Evolutionary conservation across 495 filamentous ascomycete species (phyloP), one percentile per base, ranked within the genome.

Genomic region (Lasiosphaeria hispida): DNA sequence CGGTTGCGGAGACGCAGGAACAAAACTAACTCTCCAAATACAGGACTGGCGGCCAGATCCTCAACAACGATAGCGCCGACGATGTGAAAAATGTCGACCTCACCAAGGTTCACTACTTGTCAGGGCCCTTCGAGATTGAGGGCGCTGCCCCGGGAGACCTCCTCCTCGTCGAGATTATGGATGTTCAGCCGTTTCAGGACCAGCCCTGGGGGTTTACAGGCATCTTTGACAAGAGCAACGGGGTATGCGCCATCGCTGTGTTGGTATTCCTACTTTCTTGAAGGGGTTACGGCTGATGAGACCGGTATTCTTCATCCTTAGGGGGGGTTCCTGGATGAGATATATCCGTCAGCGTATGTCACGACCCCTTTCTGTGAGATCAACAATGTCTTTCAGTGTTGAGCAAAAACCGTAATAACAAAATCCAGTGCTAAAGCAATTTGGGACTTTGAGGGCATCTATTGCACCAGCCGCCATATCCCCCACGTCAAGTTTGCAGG

Each of bases 371-470:
- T 42, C 34, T 34, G 23, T 30, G 23, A 30, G 23, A 5, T 30
- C 23, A 30, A 30, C 5, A 5, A 30, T 30, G 23, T 5, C 10
- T 35, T 13, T 13, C 47, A 14, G n/a, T 30, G 4, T 3, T 44
- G 15, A n/a, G 13, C 49, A 5, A 18, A 19, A n/a, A 33, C 39
- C n/a, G n/a, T n/a, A n/a, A 38, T 1, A 54, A 23, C 34, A 35
- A 8, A 15, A n/a, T 14, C 1, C 2, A 88, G 86, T n/a, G 91
- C 90, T 13, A 94, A 94, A 67, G 93, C 93, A 0, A 96, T 97
- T 66, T 97, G 93, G 92, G 93, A 96, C 67, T 96, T 97, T 60
- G 91, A 96, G 66, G 93, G 93, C 57, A 96, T 97, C 65, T 92
- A 88, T 74, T 94, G 90, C 78, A 88, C 88, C 19, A 92, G 88